Evolutionary conservation across 139 green algal species (phyloP).

Genomic region (Chlorella sp.): DNA sequence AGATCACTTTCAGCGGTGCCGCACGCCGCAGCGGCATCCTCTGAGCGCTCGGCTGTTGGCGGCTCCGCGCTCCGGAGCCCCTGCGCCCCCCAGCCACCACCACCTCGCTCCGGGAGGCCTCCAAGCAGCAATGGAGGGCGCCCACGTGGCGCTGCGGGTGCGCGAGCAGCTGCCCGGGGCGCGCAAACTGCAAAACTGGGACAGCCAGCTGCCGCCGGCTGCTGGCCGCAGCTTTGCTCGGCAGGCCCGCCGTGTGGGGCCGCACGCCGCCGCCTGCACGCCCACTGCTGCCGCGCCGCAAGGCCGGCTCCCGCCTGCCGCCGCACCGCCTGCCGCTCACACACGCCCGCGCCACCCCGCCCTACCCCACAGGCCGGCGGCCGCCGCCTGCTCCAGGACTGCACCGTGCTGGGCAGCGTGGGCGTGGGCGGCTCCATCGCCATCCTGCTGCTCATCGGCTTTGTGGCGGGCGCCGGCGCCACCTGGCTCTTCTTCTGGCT

Average conservation of each 20-base stretch:
- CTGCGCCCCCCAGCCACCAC: too few species aligned
- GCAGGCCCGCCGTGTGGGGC: too few species aligned
- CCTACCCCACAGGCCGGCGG: neutral
- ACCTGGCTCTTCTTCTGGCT: constrained; percentile 30
- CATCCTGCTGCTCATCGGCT: constrained; percentile 36
- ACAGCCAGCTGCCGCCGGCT: neutral
- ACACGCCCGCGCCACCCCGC: neutral
- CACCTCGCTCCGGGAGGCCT: too few species aligned
- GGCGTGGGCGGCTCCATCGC: constrained; percentile 24
- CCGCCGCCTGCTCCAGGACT: constrained; percentile 22
- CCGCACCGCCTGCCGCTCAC: too few species aligned
- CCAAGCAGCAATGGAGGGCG: neutral
- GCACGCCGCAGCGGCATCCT: neutral
- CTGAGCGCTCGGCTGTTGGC: too few species aligned
- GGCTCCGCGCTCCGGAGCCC: too few species aligned
- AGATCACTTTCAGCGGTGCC: neutral
- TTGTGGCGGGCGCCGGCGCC: constrained; percentile 5
- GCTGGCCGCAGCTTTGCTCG: neutral
- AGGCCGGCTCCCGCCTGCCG: too few species aligned
- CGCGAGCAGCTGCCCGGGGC: neutral
- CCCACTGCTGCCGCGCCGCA: too few species aligned
- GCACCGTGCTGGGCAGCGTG: constrained; percentile 18
- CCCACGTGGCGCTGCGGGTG: neutral
- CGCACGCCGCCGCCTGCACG: neutral
- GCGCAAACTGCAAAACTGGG: too few species aligned